Percentiles rank a stretch among this genome's conserved stretches.
These are phyloP conservation scores for Pythium dissotocum DNA, from an alignment of 352 stramenopile genomes.

Conservation along the genomic window DNA sequence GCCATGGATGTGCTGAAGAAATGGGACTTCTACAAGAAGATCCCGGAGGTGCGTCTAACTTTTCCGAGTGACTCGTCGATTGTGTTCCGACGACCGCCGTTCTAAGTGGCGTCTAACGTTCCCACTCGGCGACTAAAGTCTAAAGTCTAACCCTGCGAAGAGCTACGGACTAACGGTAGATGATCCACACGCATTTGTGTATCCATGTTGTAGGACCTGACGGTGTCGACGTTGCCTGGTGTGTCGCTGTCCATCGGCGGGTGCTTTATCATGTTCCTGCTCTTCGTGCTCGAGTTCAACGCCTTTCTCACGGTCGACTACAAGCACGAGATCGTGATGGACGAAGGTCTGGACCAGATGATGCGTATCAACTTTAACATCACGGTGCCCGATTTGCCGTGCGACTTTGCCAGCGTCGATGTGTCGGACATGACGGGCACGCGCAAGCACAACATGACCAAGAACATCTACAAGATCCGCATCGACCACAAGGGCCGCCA, in stretches of 20 bases:
- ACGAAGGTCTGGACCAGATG: conserved; percentile 81
- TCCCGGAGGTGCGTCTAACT: conserved; percentile 64
- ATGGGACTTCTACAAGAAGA: conserved; percentile 93
- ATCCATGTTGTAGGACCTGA: conserved; percentile 64
- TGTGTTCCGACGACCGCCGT: too few relatives aligned
- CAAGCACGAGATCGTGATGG: conserved; percentile 90
- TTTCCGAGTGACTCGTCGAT: too few relatives aligned
- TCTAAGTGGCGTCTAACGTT: neutral
- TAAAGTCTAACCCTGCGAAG: neutral
- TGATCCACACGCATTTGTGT: conserved; percentile 3
- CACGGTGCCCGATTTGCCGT: conserved; percentile 96
- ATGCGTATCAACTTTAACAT: conserved; percentile 99
- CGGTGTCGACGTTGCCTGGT: conserved; percentile 81
- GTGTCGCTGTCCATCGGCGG: conserved; percentile 83
- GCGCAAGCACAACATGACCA: conserved; percentile 98
- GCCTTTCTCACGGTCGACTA: conserved; percentile 85
- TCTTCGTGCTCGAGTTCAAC: conserved; percentile 91
- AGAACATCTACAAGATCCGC: conserved; percentile 97
- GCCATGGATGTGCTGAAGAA: conserved; percentile 89
- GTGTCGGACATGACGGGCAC: conserved; percentile 97
- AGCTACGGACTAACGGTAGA: conserved; percentile 14
- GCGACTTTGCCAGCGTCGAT: conserved; percentile 96
- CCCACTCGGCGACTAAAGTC: neutral
- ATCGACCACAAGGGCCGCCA: conserved; percentile 84
- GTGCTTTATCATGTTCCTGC: conserved; percentile 88